These are phyloP conservation scores for Mortierella alpina DNA, from an alignment of 192 early-diverging fungal species.

Conservation along the genomic window DNA sequence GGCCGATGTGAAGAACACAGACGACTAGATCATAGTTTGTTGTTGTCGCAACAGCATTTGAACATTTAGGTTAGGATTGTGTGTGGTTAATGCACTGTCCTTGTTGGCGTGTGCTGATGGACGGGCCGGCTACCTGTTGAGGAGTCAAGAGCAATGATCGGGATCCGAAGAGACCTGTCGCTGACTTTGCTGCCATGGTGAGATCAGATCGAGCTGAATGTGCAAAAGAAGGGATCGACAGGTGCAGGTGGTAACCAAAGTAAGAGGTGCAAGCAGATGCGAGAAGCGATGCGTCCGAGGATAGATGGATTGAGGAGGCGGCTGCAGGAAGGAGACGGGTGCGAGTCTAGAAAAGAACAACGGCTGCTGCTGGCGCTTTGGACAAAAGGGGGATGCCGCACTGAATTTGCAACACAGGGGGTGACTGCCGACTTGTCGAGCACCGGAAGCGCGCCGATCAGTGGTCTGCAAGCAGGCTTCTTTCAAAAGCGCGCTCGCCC, in stretches of 20 bases:
- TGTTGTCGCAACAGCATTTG: too few species aligned
- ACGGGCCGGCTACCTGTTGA: constrained; percentile 11
- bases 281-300: not conserved
- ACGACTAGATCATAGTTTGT: too few species aligned
- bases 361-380: not conserved
- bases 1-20: too few species aligned
- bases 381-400: constrained; percentile 17
- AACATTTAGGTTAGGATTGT: too few species aligned
- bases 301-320: not conserved
- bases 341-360: too few species aligned
- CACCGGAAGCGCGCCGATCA: too few species aligned
- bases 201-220: not conserved
- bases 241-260: not conserved
- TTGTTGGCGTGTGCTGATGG: too few species aligned
- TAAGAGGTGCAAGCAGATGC: not conserved
- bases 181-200: constrained; percentile 23
- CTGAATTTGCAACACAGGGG: not conserved
- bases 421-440: not conserved
- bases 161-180: constrained; percentile 14
- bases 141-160: constrained; percentile 7
- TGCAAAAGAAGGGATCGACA: not conserved
- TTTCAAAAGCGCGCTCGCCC: too few species aligned
- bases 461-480: too few species aligned
- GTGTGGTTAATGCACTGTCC: too few species aligned
- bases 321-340: not conserved